Evolutionary conservation across 768 basidiomycete genomes (phyloP), one percentile per base, ranked within the genome.

Genomic region (Trametes meyenii): DNA sequence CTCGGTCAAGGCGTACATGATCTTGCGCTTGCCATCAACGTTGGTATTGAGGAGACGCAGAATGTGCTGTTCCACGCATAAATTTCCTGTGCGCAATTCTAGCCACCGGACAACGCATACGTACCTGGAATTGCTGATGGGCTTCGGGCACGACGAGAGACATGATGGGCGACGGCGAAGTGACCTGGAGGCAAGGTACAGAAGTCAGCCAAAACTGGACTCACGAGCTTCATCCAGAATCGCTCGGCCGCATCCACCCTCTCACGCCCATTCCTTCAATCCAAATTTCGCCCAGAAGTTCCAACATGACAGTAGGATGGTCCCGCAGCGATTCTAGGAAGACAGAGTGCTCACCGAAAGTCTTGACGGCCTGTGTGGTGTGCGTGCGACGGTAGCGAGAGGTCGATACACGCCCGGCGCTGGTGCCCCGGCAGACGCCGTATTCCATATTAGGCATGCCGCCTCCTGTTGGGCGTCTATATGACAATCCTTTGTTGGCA

Each of bases 1-100:
- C 83, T 99, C 97, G 50, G 97, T 98, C 82, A 98, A 77, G 71
- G 97, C 96, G 77, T 94, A 98, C 92, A 94, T 98, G 78, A 99
- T 90, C 83, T 99, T 99, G 71, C 97, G 89, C 76, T 96, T 96
- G 69, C 97, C 97, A 78, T 98, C 96, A 68, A 99, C 97, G 82
- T 98, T 98, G 76, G 97, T 98, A 85, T 98, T 98, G 70, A 97
- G 83, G 46, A 99, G 87, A 90, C 97, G 97, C 63, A 99, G 81
- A 78, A 99, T 99, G 87, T 98, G 97, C 94, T 98, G 72, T 42
- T 70, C 36, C 36, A 19, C 38, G 14, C 23, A 35, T 60, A n/a
- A 35, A 43, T 29, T 45, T 35, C 40, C 26, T 17, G n/a, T n/a
- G 19, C 36, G 23, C 24, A 52, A 33, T 42, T 19, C 16, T 35